These are phyloP conservation scores for Angomonas deanei DNA, from an alignment of 208 protist species.

Conservation along the genomic window DNA sequence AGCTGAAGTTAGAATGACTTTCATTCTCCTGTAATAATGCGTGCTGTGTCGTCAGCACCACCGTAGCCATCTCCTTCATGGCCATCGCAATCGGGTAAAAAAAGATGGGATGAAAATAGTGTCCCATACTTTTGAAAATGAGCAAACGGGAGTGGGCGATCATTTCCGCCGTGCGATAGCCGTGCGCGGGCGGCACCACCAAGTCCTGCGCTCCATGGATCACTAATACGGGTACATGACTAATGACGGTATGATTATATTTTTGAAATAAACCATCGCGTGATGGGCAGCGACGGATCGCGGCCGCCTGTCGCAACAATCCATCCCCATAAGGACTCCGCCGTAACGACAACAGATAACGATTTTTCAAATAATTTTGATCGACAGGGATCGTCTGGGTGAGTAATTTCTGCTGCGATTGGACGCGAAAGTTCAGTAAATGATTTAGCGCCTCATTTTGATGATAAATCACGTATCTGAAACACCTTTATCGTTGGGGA, in stretches of 20 bases:
- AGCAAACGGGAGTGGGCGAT: conserved; percentile 50
- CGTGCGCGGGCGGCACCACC: conserved; percentile 59
- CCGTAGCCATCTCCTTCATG: conserved; percentile 20
- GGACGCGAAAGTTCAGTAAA: conserved; percentile 66
- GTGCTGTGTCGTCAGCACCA: too few relatives aligned
- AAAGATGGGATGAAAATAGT: conserved; percentile 80
- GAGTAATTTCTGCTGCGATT: conserved; percentile 43
- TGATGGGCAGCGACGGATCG: conserved; percentile 37
- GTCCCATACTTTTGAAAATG: conserved; percentile 69
- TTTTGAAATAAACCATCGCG: conserved; percentile 43
- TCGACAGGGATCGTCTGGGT: conserved; percentile 44
- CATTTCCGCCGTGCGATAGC: conserved; percentile 64
- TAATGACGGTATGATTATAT: conserved; percentile 2
- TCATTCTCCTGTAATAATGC: too few relatives aligned
- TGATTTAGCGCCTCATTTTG: conserved; percentile 29
- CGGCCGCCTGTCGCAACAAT: conserved; percentile 59
- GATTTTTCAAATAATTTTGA: conserved; percentile 47
- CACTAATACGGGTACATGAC: conserved; percentile 45
- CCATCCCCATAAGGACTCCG: conserved; percentile 55
- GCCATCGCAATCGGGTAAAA: conserved; percentile 45
- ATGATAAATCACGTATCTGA: conserved; percentile 16
- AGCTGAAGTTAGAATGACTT: neutral
- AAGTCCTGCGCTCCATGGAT: conserved; percentile 74
- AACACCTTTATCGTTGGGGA: neutral
- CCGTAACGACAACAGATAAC: conserved; percentile 48